Conservation (phyloP, 495 filamentous ascomycete species). For the Barbatosphaeria neglecta region DNA sequence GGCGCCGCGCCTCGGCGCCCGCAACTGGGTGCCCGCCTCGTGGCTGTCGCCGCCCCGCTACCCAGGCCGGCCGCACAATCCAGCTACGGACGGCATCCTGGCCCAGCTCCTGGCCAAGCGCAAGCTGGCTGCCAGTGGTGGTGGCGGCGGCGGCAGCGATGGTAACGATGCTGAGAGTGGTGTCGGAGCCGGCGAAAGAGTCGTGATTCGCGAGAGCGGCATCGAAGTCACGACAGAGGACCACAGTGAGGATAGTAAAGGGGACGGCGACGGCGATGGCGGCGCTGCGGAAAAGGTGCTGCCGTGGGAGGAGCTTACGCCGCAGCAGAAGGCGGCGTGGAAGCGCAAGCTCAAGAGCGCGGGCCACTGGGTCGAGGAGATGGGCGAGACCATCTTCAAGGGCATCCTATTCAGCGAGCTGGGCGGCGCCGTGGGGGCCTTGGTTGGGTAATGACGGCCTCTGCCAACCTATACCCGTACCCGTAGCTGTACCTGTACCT, state of each 20-base stretch:
- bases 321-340: slow-evolving; percentile 51
- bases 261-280: slow-evolving; percentile 26
- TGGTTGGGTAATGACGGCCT: slow-evolving; percentile 26
- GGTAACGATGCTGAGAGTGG: too few relatives aligned
- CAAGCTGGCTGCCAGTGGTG: neutral
- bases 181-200: too few relatives aligned
- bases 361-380: slow-evolving; percentile 59
- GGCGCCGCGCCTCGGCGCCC: slow-evolving; percentile 42
- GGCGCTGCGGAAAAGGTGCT: slow-evolving; percentile 33
- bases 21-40: slow-evolving; percentile 9
- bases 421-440: slow-evolving; percentile 42
- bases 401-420: slow-evolving; percentile 65
- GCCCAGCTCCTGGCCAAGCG: neutral
- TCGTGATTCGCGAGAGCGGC: slow-evolving; percentile 5
- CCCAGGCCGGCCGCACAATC: slow-evolving; percentile 4
- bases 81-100: neutral
- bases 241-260: neutral
- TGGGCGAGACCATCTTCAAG: slow-evolving; percentile 62
- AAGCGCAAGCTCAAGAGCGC: slow-evolving; percentile 54
- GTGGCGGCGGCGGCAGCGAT: too few relatives aligned
- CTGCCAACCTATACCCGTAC: too few relatives aligned
- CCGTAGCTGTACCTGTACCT: too few relatives aligned
- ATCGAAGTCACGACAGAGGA: slow-evolving; percentile 26
- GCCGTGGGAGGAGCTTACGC: slow-evolving; percentile 55
- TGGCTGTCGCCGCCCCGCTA: slow-evolving; percentile 5